Conservation (phyloP, 208 protist species). For the Angomonas deanei region DNA sequence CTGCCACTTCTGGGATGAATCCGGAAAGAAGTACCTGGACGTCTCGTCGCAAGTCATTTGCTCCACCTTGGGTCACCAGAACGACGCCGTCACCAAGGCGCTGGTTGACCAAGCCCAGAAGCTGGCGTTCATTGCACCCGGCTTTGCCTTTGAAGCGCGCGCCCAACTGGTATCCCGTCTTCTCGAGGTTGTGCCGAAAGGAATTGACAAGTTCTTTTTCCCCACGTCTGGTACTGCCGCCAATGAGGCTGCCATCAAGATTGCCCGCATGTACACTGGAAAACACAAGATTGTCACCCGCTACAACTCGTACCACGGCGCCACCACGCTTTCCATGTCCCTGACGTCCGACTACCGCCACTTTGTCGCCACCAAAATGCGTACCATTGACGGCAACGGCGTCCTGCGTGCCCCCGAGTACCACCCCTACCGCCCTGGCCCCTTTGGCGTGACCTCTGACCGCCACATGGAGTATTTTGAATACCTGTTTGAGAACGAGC, state of each 20-base stretch:
- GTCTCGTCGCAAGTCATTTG: constrained; percentile 5
- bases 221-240: neutral
- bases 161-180: neutral
- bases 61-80: constrained; percentile 4
- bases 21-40: constrained; percentile 4
- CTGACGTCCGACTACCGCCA: constrained; percentile 1
- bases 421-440: neutral
- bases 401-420: constrained; percentile 2
- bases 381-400: neutral
- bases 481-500: constrained; percentile 3
- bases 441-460: neutral
- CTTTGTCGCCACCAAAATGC: neutral
- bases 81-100: neutral
- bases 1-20: constrained; percentile 1
- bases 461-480: constrained; percentile 3
- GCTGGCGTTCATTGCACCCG: neutral
- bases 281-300: constrained; percentile 3
- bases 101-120: neutral
- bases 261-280: constrained; percentile 3
- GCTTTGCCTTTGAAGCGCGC: neutral
- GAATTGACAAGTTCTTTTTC: constrained; percentile 4
- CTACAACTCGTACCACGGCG: constrained; percentile 5
- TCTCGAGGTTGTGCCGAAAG: neutral
- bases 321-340: neutral
- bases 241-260: constrained; percentile 2